Evolutionary conservation across 2,329 filamentous ascomycete species (phyloP).

Genomic region (Beauveria sp.): DNA sequence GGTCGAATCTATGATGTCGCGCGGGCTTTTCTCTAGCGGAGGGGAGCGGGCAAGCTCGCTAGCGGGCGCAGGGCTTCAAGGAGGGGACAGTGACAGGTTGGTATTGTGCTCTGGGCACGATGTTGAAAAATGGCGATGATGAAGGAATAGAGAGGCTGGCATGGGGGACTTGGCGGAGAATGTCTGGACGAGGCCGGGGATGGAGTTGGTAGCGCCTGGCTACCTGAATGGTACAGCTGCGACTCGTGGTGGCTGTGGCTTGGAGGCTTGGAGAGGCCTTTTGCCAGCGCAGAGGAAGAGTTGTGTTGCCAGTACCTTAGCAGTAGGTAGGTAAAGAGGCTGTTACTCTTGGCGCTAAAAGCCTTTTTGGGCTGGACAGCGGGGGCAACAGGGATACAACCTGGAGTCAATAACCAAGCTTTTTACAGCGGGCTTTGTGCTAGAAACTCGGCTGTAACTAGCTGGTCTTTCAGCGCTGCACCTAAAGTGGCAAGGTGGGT

Average conservation of each 20-base stretch:
- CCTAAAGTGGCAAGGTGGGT: no score
- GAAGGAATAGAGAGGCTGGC: neutral
- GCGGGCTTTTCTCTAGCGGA: neutral
- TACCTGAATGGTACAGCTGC: neutral
- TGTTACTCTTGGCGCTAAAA: neutral
- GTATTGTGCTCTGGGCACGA: neutral
- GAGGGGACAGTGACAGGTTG: neutral
- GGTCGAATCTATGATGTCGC: constrained; percentile 8
- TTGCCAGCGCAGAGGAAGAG: neutral
- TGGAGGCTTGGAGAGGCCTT: neutral
- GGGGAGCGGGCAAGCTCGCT: neutral
- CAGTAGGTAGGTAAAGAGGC: neutral
- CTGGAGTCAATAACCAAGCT: no score
- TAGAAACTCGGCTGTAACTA: no score
- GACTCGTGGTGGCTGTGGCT: constrained; percentile 11
- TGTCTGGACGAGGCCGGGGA: neutral
- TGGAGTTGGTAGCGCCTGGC: neutral
- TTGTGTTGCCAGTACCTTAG: neutral
- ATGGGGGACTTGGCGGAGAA: neutral
- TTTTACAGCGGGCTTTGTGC: neutral
- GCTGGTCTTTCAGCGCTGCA: no score
- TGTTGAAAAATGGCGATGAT: neutral
- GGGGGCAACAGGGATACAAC: no score
- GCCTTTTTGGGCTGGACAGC: neutral
- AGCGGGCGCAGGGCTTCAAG: neutral